A percentile compares a stretch with the other conserved stretches of the same genome.
Evolutionary conservation across 2,329 filamentous ascomycete genomes (phyloP).

Genomic region (Fusarium ambrosium): DNA sequence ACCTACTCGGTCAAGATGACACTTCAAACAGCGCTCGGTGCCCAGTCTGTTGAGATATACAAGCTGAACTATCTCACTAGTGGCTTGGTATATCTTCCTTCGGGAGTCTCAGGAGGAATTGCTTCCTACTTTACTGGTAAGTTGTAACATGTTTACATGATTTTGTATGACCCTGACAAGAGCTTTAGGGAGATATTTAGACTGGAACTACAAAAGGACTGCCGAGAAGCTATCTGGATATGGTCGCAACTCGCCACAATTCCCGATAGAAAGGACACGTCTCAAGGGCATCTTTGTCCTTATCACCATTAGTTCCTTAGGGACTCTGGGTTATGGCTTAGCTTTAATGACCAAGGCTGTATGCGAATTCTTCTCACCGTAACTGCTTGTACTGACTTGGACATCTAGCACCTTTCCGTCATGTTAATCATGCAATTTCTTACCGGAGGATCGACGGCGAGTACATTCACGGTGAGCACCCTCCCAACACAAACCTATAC

Average conservation of each 20-base stretch:
- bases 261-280: conserved; percentile 8
- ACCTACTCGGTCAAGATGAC: background rate
- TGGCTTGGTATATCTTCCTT: background rate
- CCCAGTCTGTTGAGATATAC: background rate
- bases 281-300: background rate
- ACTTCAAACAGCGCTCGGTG: background rate
- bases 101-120: background rate
- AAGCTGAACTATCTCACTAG: background rate
- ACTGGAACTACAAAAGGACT: conserved; percentile 8
- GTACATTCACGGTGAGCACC: conserved; percentile 9
- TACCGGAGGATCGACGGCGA: background rate
- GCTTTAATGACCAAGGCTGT: background rate
- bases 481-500: too few relatives aligned
- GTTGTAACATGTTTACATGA: background rate
- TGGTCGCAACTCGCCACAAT: background rate
- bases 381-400: background rate
- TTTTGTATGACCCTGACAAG: background rate
- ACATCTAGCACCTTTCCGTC: conserved; percentile 5
- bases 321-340: conserved; percentile 8
- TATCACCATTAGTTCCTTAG: background rate
- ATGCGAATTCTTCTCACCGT: background rate
- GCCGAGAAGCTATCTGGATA: background rate
- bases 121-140: background rate
- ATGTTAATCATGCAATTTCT: conserved; percentile 8
- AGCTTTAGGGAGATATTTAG: background rate